These are phyloP conservation scores for Malus hybrid DNA, from an alignment of 331 rosid genomes.

Conservation along the genomic window DNA sequence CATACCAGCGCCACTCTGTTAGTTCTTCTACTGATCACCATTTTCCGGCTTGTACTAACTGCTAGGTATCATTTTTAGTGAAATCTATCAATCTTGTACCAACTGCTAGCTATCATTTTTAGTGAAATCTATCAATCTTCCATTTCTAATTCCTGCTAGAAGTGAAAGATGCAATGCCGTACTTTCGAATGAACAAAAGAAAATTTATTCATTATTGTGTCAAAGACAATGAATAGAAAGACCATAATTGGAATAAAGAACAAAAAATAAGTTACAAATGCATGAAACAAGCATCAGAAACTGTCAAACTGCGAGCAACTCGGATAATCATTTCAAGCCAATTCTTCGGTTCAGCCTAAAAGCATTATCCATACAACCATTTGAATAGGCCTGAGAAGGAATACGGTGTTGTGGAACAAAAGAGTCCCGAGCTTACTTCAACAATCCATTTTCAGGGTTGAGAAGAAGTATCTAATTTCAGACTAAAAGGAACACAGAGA, in stretches of 20 bases:
- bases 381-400: conserved; percentile 12
- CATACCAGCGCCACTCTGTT: too few relatives aligned
- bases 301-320: not conserved
- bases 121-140: too few relatives aligned
- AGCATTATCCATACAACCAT: conserved; percentile 21
- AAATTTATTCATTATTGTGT: conserved; percentile 1
- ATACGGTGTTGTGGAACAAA: conserved; percentile 4
- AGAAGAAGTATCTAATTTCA: conserved; percentile 28
- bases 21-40: too few relatives aligned
- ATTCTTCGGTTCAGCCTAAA: conserved; percentile 16
- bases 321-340: conserved; percentile 21
- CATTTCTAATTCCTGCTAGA: too few relatives aligned
- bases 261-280: conserved; percentile 11
- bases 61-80: too few relatives aligned
- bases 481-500: too few relatives aligned
- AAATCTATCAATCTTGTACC: too few relatives aligned
- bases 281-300: conserved; percentile 20
- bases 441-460: conserved; percentile 65
- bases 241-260: not conserved
- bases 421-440: conserved; percentile 33
- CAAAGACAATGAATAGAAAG: not conserved
- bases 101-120: too few relatives aligned
- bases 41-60: too few relatives aligned
- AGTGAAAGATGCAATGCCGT: too few relatives aligned
- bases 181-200: not conserved